Evolutionary conservation across 1,139 yeast species (phyloP), one percentile per base, ranked within the genome.

Genomic region (Pichia sp.): DNA sequence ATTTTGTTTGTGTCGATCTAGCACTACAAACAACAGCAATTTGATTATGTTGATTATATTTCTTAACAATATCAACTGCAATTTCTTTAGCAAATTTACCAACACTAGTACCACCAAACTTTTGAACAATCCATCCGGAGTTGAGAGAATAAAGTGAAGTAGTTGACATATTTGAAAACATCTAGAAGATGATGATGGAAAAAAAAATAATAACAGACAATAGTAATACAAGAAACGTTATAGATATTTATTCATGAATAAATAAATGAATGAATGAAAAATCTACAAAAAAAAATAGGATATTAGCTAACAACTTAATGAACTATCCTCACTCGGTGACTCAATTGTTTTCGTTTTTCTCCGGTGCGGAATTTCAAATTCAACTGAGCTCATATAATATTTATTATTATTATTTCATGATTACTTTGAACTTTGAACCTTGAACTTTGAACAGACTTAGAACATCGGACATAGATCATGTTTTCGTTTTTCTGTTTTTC

Each of bases 1-100:
- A 81, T 63, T 92, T 92, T 32, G 96, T 85, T 53, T 86, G 78
- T 0, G 96, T 82, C 7, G 96, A 87, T 57, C 98, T 76, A 4
- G 98, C 98, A 35, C 96, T 86, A 65, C 98, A 92, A 4, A 92
- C 98, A 30, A 92, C 95, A 1, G 95, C 97, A n/a, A 90, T 96
- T 48, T 84, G 75, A 59, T 78, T 76, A 30, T 71, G 69, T 43
- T 74, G 64, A 37, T 81, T 72, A 63, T 81, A 86, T 34, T 73
- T 79, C 61, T 80, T 79, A 48, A 89, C 86, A 46, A 92, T 88
- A 56, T 88, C 87, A 55, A 85, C 85, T 25, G 89, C 90, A 48
- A 92, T 92, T 56, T 83, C 78, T 47, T 75, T 79, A 6, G 97
- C 87, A 66, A 90, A 90, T 65, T 92, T 92, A 33, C 98, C 98